Base-by-base conservation (phyloP, 805 yeast species). In the Saccharomycopsis lassenensis region DNA sequence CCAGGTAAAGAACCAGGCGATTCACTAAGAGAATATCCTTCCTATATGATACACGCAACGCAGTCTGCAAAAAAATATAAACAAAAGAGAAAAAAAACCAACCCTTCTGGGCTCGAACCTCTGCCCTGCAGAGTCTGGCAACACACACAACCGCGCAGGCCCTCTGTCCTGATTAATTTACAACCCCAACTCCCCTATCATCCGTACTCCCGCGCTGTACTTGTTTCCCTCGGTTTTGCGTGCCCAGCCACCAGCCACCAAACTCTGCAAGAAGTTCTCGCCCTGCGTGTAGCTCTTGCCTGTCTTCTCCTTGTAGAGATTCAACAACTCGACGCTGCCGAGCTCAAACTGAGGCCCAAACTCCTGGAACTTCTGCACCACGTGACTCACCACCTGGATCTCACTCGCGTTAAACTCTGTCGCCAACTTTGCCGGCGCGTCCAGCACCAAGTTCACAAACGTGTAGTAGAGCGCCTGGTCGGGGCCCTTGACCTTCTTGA, bases 201-300 rank as follows among this genome's bases (percentile, higher is more conserved):
- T 23, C n/a, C 46, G 14, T 10, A 28, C 11, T 6, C 41, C 44
- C 14, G 35, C 11, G 5, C 14, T 24, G 24, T 40, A 37, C 15
- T 40, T 20, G 6, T 42, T 44, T 10, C 17, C 22, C 12, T 17
- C 21, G 15, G 21, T 27, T 17, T 15, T 23, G 10, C 14, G 19
- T 10, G 40, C 15, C 46, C 46, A 43, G 12, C 46, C 46, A 16
- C 28, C 23, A 5, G 24, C 17, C 10, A 40, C 19, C 24, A 43
- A 21, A 14, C 24, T 35, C n/a, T 43, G 19, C 10, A 43, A 35
- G 21, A 40, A 10, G 7, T n/a, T 24, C 27, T 40, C 30, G 4
- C 40, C 44, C 14, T 27, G 15, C 12, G 33, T 21, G 34, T 40
- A 21, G n/a, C 31, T n/a, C 19, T 40, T 39, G 7, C 31, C 31